phyloP scores from a whole-genome alignment of 2,329 filamentous ascomycete genomes.

The Pochonia chlamydosporia region DNA sequence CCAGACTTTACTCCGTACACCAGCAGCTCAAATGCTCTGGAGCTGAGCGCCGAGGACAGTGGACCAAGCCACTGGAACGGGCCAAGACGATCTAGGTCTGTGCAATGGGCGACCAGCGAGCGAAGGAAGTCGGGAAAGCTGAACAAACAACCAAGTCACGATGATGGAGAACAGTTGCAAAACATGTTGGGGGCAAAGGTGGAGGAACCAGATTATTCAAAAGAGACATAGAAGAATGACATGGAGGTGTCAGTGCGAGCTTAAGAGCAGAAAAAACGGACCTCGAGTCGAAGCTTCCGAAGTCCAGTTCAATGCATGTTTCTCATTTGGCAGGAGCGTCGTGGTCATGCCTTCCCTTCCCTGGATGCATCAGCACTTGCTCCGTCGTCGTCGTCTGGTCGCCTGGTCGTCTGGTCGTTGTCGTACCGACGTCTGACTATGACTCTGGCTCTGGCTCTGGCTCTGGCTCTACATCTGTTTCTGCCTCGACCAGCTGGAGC shows the following conservation, averaged over 20 bases:
- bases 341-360: not conserved
- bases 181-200: not conserved
- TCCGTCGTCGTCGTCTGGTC: not conserved
- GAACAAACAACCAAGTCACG: not conserved
- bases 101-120: not conserved
- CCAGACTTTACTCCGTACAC: no score
- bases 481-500: no score
- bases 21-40: not conserved
- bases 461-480: no score
- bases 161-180: not conserved
- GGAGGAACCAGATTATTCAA: no score
- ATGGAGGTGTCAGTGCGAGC: no score
- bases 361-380: not conserved
- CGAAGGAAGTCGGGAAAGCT: not conserved
- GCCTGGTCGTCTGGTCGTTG: not conserved
- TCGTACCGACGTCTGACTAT: no score
- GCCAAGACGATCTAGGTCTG: not conserved
- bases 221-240: no score
- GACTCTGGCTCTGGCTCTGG: no score
- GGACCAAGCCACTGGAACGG: not conserved
- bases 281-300: not conserved
- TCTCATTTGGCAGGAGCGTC: not conserved
- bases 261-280: not conserved
- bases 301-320: not conserved
- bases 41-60: not conserved